Base-by-base conservation (phyloP, 139 green algal genomes). In the Haematococcus sp. region DNA sequence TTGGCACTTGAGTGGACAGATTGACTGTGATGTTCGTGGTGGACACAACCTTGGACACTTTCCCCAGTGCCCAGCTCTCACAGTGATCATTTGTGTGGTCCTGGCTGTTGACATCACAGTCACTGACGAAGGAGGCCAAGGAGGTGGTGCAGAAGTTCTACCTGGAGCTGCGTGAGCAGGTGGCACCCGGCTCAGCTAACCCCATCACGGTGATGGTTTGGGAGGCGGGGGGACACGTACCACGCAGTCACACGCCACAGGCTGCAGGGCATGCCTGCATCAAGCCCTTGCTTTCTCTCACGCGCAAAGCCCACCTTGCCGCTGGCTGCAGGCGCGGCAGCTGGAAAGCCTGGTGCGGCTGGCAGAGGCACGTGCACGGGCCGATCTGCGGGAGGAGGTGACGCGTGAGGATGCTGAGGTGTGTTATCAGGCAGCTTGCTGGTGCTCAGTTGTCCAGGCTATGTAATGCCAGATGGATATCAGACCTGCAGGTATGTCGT, bases 331-430 rank as follows among this genome's bases (percentile, higher is more conserved):
- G 54, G 84, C 88, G 15, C 82, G 93, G 35, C 92, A 97, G 82
- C 89, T 98, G 70, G 94, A 98, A 80, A 94, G 85, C 77, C 78
- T 99, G 71, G 86, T 97, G 28, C 81, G 95, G 13, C 86, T 98
- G 73, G 73, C 91, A 1, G 92, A 98, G 81, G 95, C 94, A 19
- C 84, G 95, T 0, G 95, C 95, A 3, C 82, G 89, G 0, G 43
- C 87, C 2, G 95, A 98, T 34, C 83, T 98, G 33, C 83, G 91
- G 20, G 79, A 91, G 70, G 76, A 84, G 28, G 88, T 93, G 15
- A 96, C 88, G 0, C 51, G 33, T 17, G 58, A 88, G 31, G 88
- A 97, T 82, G 92, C 91, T 22, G 64, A 89, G 84, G 88, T 61
- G 75, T 31, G 58, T 56, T n/a, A n/a, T n/a, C n/a, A n/a, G n/a